Evolutionary conservation across 495 filamentous ascomycete species (phyloP).

Genomic region (Glarea lozoyensis): DNA sequence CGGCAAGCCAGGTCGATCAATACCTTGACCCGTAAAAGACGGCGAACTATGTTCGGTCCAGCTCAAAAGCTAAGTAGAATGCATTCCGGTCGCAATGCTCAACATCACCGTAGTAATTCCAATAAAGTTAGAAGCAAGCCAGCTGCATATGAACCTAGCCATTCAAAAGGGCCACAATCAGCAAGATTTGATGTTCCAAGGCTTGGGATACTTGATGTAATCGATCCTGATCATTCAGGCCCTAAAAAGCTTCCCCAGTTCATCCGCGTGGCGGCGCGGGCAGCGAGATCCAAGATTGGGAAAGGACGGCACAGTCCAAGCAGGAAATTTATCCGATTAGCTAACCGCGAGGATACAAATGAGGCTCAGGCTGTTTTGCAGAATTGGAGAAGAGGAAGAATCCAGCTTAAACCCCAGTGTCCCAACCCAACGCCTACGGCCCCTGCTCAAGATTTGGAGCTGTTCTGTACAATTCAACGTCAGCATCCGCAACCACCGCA

Average conservation of each 20-base stretch:
- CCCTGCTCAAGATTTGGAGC: too few relatives aligned
- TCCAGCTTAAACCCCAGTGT: too few relatives aligned
- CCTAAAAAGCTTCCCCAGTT: slow-evolving; percentile 67
- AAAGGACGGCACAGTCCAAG: slow-evolving; percentile 67
- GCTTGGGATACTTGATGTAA: slow-evolving; percentile 17
- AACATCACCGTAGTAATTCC: slow-evolving; percentile 30
- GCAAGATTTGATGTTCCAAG: too few relatives aligned
- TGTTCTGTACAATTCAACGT: slow-evolving; percentile 7
- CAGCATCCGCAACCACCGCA: slow-evolving; percentile 12
- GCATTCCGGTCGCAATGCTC: too few relatives aligned
- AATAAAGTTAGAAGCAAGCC: not conserved
- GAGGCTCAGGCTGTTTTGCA: slow-evolving; percentile 61
- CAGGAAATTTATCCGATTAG: slow-evolving; percentile 63
- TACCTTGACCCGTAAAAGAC: slow-evolving; percentile 22
- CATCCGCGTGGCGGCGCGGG: slow-evolving; percentile 67
- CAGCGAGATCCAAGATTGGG: slow-evolving; percentile 50
- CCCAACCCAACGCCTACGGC: slow-evolving; percentile 1
- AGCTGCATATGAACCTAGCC: too few relatives aligned
- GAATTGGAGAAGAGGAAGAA: slow-evolving; percentile 69
- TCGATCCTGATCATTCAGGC: slow-evolving; percentile 1
- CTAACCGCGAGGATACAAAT: slow-evolving; percentile 60
- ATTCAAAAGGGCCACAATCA: too few relatives aligned
- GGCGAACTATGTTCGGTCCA: slow-evolving; percentile 16
- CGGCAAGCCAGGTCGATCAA: slow-evolving; percentile 16
- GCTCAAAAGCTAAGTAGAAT: too few relatives aligned